phyloP scores from a whole-genome alignment of 2,329 filamentous ascomycete genomes.

The Helicocarpus griseus region DNA sequence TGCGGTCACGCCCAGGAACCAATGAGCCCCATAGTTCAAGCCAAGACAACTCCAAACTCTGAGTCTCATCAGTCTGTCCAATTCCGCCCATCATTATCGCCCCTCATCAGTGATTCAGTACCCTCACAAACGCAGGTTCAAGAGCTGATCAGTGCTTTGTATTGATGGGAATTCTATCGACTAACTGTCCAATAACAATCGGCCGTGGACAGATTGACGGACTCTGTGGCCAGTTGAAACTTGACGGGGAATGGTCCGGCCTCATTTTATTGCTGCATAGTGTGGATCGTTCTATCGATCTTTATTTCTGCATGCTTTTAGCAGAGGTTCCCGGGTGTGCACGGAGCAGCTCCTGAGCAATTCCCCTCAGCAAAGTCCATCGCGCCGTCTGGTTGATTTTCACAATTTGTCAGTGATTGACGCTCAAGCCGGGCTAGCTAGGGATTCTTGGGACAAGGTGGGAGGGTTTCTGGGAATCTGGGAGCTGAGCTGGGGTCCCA shows the following conservation, averaged over 20 bases:
- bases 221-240: not conserved
- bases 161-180: not conserved
- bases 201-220: not conserved
- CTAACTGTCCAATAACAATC: not conserved
- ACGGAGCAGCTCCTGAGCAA: not conserved
- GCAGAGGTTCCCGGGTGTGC: not conserved
- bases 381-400: not conserved
- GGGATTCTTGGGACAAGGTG: no score
- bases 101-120: no score
- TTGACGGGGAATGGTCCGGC: not conserved
- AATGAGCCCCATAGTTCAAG: no score
- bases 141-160: no score
- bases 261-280: not conserved
- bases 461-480: not conserved
- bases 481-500: not conserved
- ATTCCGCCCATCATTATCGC: no score
- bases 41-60: no score
- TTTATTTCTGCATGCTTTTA: not conserved
- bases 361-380: not conserved
- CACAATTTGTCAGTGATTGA: not conserved
- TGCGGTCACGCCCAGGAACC: no score
- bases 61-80: no score
- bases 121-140: no score
- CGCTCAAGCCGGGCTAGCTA: no score
- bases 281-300: not conserved